These are phyloP conservation scores for Diutina ranongensis DNA, from an alignment of 1,139 yeast species.

Conservation along the genomic window DNA sequence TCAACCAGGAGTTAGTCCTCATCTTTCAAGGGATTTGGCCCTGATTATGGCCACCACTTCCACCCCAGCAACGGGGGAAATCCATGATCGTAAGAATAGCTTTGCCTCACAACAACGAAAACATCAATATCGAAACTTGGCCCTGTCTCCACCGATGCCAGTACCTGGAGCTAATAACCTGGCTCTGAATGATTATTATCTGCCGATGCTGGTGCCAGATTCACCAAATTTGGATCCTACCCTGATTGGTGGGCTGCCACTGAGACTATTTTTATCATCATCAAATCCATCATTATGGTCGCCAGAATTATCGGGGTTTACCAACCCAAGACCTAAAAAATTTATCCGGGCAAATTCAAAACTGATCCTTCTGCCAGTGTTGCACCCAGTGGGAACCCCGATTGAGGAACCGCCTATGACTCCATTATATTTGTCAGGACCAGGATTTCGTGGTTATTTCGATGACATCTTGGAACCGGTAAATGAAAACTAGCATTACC, in stretches of 20 bases:
- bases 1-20: background rate
- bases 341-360: background rate
- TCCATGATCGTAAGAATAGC: slow-evolving; percentile 4
- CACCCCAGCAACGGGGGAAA: slow-evolving; percentile 3
- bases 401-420: slow-evolving; percentile 37
- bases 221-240: slow-evolving; percentile 43
- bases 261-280: slow-evolving; percentile 40
- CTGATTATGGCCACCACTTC: background rate
- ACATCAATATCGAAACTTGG: slow-evolving; percentile 8
- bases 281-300: slow-evolving; percentile 32
- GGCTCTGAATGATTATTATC: no score
- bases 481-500: background rate
- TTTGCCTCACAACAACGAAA: slow-evolving; percentile 7
- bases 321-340: background rate
- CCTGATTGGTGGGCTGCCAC: slow-evolving; percentile 44
- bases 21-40: background rate
- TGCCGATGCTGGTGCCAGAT: slow-evolving; percentile 22
- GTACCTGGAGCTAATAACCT: slow-evolving; percentile 9
- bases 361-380: slow-evolving; percentile 15
- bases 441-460: background rate
- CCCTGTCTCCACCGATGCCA: slow-evolving; percentile 7
- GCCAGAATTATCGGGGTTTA: slow-evolving; percentile 14
- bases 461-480: slow-evolving; percentile 3
- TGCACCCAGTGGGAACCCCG: slow-evolving; percentile 35
- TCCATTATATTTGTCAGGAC: slow-evolving; percentile 21